Evolutionary conservation across 176 grass and related monocot genomes (phyloP), one percentile per base, ranked within the genome.

Genomic region (Puya raimondii): DNA sequence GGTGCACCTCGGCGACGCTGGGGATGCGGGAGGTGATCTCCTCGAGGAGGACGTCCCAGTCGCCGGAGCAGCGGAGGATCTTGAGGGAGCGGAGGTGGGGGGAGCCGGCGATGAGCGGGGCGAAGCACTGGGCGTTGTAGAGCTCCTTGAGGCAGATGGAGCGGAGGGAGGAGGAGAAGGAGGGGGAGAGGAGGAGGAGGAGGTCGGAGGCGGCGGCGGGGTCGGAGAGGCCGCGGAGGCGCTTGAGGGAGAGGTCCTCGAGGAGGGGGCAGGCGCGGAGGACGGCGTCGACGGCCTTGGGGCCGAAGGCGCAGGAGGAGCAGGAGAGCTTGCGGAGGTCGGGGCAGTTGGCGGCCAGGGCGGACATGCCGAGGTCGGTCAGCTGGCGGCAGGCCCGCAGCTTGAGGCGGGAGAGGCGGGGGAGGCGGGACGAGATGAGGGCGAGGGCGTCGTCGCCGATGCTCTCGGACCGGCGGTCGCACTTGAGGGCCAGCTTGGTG

Each of bases 201-300:
- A 81, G 51, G 1, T 27, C 66, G 14, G 79, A 50, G 48, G 86
- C 69, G 64, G 86, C 74, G 6, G 84, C 22, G 2, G 81, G 75
- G 58, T 99, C 94, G 0, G 90, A 88, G 11, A 99, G 80, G 23
- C 94, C 89, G 20, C 87, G 87, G 50, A 91, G 87, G 69, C 87
- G 84, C 80, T 99, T 99, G 75, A 99, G 74, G 51, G 90, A 93
- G 70, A 99, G 74, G 74, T 99, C 94, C 82, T 93, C 94, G 0
- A 99, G 82, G 1, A 68, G 73, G 0, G 81, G 78, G 70, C 90
- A 91, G 0, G 74, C 76, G 50, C 66, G 77, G 51, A 99, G 78
- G 65, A 94, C 80, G 48, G 82, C 84, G 2, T 88, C 85, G 33
- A 99, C 80, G 14, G 82, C 95, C 75, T 94, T 99, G 48, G 90